These are phyloP conservation scores for Lepidium didymum DNA, from an alignment of 345 rosid genomes.

Conservation along the genomic window DNA sequence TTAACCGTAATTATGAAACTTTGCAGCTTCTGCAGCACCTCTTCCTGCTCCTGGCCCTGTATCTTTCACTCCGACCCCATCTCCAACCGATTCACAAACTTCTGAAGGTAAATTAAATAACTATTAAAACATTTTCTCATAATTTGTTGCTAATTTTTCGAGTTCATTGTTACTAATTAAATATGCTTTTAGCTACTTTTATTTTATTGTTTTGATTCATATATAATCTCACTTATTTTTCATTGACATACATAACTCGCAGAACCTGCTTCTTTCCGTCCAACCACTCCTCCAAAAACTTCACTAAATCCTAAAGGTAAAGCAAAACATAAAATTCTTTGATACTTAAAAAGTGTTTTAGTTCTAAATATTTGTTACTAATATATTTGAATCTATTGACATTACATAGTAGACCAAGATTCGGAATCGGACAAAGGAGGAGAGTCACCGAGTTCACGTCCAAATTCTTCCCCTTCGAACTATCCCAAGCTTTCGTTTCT, in stretches of 20 bases:
- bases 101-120: background rate
- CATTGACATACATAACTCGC: no score
- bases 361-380: background rate
- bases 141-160: background rate
- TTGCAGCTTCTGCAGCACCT: slow-evolving; percentile 50
- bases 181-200: no score
- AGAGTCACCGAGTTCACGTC: slow-evolving; percentile 6
- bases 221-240: no score
- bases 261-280: no score
- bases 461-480: slow-evolving; percentile 39
- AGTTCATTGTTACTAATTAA: background rate
- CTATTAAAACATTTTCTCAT: background rate
- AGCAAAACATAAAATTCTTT: no score
- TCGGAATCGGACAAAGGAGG: slow-evolving; percentile 27
- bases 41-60: slow-evolving; percentile 75
- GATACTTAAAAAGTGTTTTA: no score
- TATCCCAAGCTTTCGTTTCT: slow-evolving; percentile 44
- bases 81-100: slow-evolving; percentile 40
- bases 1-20: background rate
- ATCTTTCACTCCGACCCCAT: slow-evolving; percentile 37
- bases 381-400: background rate
- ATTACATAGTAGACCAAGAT: background rate
- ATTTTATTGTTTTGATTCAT: no score
- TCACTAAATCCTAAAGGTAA: no score
- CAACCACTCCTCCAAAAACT: no score